These are phyloP conservation scores for Xylaria multiplex DNA, from an alignment of 2,329 filamentous ascomycete species.

Conservation along the genomic window DNA sequence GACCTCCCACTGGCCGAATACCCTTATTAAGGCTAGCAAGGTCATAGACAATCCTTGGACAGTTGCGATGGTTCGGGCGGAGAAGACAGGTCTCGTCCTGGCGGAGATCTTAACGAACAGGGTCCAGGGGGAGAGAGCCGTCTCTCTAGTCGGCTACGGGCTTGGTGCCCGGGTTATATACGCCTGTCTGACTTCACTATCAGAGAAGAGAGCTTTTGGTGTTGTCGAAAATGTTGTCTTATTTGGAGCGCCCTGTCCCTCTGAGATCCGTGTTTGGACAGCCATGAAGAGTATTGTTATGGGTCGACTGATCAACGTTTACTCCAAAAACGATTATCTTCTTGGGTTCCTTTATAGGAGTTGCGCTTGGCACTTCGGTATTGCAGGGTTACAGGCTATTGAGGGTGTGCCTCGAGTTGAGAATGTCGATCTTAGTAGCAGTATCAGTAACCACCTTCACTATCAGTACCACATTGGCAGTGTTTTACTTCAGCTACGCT, in stretches of 20 bases:
- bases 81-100: slow-evolving; percentile 75
- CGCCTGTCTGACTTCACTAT: slow-evolving; percentile 79
- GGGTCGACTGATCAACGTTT: slow-evolving; percentile 90
- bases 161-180: slow-evolving; percentile 85
- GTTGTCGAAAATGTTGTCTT: slow-evolving; percentile 85
- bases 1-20: slow-evolving; percentile 69
- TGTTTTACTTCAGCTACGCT: slow-evolving; percentile 73
- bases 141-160: slow-evolving; percentile 84
- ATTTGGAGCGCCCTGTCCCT: slow-evolving; percentile 83
- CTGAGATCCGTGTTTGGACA: slow-evolving; percentile 77
- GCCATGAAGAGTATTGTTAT: slow-evolving; percentile 80
- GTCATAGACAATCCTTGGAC: slow-evolving; percentile 86
- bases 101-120: slow-evolving; percentile 85
- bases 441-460: slow-evolving; percentile 74
- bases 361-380: slow-evolving; percentile 81
- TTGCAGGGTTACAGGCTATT: slow-evolving; percentile 84
- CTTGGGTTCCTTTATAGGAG: slow-evolving; percentile 88
- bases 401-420: slow-evolving; percentile 72
- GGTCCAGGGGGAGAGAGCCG: slow-evolving; percentile 82
- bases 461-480: slow-evolving; percentile 75
- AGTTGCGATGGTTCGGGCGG: slow-evolving; percentile 77
- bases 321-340: slow-evolving; percentile 86
- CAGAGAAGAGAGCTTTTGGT: slow-evolving; percentile 82
- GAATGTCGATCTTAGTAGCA: slow-evolving; percentile 73
- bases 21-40: slow-evolving; percentile 73